A percentile compares a stretch with the other conserved stretches of the same genome.
Conservation (phyloP, 129 eudicot species). For the Sambucus nigra region DNA sequence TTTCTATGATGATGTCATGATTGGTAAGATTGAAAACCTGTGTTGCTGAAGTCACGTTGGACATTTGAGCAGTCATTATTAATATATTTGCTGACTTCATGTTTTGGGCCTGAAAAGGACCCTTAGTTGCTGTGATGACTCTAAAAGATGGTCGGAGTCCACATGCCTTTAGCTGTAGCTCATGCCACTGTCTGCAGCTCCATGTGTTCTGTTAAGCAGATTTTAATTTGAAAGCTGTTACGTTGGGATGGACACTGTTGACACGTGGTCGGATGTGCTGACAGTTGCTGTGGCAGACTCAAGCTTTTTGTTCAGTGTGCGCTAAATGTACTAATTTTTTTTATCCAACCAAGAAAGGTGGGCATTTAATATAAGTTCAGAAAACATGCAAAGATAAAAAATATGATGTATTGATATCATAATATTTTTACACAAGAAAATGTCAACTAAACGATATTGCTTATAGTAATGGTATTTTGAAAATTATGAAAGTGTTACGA, state of each 20-base stretch:
- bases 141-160: conserved; percentile 28
- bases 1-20: conserved; percentile 21
- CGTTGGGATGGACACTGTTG: conserved; percentile 6
- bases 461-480: too few relatives aligned
- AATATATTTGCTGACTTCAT: conserved; percentile 13
- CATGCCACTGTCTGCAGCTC: conserved; percentile 19
- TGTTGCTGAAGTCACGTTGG: conserved; percentile 22
- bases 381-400: too few relatives aligned
- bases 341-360: too few relatives aligned
- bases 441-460: too few relatives aligned
- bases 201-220: conserved; percentile 7
- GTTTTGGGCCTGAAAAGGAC: conserved; percentile 23
- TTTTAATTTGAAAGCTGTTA: conserved; percentile 14
- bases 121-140: conserved; percentile 32
- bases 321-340: too few relatives aligned
- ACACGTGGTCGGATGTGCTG: conserved; percentile 3
- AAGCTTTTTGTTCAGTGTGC: too few relatives aligned
- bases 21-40: conserved; percentile 38
- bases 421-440: too few relatives aligned
- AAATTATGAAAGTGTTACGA: too few relatives aligned
- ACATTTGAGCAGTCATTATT: conserved; percentile 11
- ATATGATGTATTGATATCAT: too few relatives aligned
- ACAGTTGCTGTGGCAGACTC: neutral
- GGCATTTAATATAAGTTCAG: too few relatives aligned
- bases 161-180: conserved; percentile 13